phyloP scores from a whole-genome alignment of 148 eudicot species.

The Rhododendron williamsianum region DNA sequence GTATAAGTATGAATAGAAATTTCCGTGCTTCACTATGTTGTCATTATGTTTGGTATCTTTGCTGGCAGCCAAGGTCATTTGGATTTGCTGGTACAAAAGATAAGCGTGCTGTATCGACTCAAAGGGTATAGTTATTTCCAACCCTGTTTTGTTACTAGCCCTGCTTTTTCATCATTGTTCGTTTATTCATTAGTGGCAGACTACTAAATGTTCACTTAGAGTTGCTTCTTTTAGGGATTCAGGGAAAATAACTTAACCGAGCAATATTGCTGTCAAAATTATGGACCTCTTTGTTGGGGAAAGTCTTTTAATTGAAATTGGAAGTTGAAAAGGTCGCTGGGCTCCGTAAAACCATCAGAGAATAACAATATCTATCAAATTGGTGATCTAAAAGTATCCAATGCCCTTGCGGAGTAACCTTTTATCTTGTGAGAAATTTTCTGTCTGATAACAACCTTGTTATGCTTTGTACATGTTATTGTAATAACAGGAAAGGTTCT shows the following conservation, averaged over 20 bases:
- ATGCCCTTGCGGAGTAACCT: not conserved
- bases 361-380: not conserved
- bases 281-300: not conserved
- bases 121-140: slow-evolving; percentile 43
- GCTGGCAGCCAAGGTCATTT: slow-evolving; percentile 75
- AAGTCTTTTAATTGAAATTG: not conserved
- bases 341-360: not conserved
- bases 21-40: not conserved
- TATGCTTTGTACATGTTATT: not conserved
- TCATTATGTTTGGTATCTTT: slow-evolving; percentile 7
- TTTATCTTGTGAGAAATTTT: not conserved
- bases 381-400: not conserved
- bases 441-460: not conserved
- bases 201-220: not conserved
- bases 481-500: not conserved
- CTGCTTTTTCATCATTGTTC: not conserved
- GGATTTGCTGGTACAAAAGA: slow-evolving; percentile 98
- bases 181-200: not conserved
- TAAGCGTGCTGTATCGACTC: slow-evolving; percentile 90
- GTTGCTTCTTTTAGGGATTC: slow-evolving; percentile 1
- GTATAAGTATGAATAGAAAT: not conserved
- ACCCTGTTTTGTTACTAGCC: not conserved
- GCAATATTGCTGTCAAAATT: not conserved
- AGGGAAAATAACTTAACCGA: not conserved
- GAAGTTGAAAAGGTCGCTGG: not conserved